Evolutionary conservation across 176 grass and related monocot genomes (phyloP).

Genomic region (Hyparrhenia diplandra): DNA sequence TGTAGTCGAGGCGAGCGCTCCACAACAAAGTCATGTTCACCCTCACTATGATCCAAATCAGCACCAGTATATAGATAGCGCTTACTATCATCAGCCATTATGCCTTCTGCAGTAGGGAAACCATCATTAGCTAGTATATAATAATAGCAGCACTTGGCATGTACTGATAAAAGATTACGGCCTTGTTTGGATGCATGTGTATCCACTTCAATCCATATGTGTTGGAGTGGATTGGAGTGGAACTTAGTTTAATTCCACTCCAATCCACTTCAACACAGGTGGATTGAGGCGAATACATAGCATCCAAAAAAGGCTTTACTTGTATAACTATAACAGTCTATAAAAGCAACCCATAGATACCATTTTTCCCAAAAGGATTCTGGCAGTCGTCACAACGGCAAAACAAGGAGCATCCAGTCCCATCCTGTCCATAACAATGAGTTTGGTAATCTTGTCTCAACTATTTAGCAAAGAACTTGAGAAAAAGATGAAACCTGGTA

Average conservation of each 20-base stretch:
- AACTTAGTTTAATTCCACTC: no score
- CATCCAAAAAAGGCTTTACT: no score
- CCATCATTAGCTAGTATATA: not conserved
- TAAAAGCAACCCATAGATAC: conserved; percentile 3
- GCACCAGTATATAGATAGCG: conserved; percentile 49
- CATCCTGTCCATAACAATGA: conserved; percentile 33
- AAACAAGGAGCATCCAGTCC: conserved; percentile 53
- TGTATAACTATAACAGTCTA: not conserved
- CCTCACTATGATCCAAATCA: conserved; percentile 45
- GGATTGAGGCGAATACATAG: no score
- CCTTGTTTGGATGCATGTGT: no score
- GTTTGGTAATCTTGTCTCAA: not conserved
- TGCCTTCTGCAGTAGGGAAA: conserved; percentile 40
- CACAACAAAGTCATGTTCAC: conserved; percentile 40
- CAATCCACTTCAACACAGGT: no score
- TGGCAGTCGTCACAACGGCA: conserved; percentile 59
- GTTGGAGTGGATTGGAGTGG: no score
- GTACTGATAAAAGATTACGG: not conserved
- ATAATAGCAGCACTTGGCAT: not conserved
- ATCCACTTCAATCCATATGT: no score
- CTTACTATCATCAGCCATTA: conserved; percentile 41
- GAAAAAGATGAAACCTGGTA: conserved; percentile 57
- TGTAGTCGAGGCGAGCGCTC: conserved; percentile 47
- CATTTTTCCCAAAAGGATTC: conserved; percentile 70
- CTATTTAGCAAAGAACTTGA: not conserved